These are phyloP conservation scores for Penicillium sp. DNA, from an alignment of 2,329 filamentous ascomycete genomes.

Conservation along the genomic window DNA sequence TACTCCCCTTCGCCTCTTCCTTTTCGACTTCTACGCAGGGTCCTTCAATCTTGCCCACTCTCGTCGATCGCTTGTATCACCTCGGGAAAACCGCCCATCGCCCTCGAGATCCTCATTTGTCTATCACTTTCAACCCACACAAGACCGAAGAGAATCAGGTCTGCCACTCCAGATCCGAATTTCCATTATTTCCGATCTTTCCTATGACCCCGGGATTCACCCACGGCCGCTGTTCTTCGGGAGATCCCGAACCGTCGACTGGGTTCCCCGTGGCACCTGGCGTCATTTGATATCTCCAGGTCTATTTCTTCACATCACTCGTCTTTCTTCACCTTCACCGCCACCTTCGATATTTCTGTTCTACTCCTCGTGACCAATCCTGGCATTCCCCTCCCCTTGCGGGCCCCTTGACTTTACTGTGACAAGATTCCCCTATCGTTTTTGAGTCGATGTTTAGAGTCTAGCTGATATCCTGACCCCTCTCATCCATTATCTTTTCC, in stretches of 20 bases:
- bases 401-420: background rate
- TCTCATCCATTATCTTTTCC: background rate
- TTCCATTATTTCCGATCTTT: conserved; percentile 2
- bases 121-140: background rate
- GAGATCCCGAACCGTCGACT: conserved; percentile 9
- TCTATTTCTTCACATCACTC: background rate
- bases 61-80: conserved; percentile 22
- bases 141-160: conserved; percentile 6
- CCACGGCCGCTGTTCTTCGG: background rate
- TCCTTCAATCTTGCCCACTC: conserved; percentile 17
- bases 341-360: background rate
- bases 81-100: conserved; percentile 18
- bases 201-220: background rate
- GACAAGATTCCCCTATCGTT: background rate
- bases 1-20: conserved; percentile 4
- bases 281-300: background rate
- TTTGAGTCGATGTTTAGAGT: background rate
- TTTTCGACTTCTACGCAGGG: conserved; percentile 15
- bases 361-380: conserved; percentile 23
- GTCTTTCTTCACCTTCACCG: background rate
- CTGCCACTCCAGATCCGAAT: conserved; percentile 8
- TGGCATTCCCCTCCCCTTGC: conserved; percentile 6
- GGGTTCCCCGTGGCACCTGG: background rate
- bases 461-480: background rate
- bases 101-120: conserved; percentile 12